phyloP scores from a whole-genome alignment of 2,329 filamentous ascomycete genomes.

The Colletotrichum sp. region DNA sequence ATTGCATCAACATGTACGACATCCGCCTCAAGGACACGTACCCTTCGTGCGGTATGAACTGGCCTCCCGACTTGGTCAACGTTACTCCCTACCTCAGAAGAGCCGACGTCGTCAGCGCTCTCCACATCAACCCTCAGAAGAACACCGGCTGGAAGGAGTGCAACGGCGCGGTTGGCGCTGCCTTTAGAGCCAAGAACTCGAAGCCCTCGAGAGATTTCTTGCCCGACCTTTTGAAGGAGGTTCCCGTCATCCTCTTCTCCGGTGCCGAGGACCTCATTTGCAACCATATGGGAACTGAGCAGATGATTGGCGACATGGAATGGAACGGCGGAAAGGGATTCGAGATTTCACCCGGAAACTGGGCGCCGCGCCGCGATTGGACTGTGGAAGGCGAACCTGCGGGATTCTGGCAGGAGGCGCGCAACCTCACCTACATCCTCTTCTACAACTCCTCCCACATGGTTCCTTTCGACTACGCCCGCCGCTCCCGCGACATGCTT shows the following conservation, averaged over 20 bases:
- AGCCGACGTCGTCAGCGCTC: constrained; percentile 76
- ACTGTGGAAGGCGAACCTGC: constrained; percentile 87
- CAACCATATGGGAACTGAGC: constrained; percentile 94
- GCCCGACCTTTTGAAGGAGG: constrained; percentile 76
- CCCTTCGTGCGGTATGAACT: constrained; percentile 94
- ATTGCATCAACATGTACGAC: constrained; percentile 97
- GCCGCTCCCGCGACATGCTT: constrained; percentile 91
- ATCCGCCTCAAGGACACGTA: constrained; percentile 81
- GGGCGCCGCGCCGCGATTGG: constrained; percentile 93
- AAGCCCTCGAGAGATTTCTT: constrained; percentile 76
- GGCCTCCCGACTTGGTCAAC: constrained; percentile 83
- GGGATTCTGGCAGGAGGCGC: constrained; percentile 91
- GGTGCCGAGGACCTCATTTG: constrained; percentile 95
- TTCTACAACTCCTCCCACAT: constrained; percentile 98
- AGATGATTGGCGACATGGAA: constrained; percentile 85
- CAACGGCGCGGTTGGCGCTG: constrained; percentile 74
- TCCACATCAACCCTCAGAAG: constrained; percentile 84
- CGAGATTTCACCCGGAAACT: constrained; percentile 83
- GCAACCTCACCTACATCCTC: constrained; percentile 93
- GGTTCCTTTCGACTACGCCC: constrained; percentile 93
- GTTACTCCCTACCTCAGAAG: constrained; percentile 87
- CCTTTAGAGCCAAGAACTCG: constrained; percentile 75
- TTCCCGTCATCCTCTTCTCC: constrained; percentile 88
- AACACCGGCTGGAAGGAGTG: constrained; percentile 92
- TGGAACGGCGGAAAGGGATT: constrained; percentile 95